Conservation (phyloP, 371 early-diverging fungal species). For the Saksenaea oblongispora region DNA sequence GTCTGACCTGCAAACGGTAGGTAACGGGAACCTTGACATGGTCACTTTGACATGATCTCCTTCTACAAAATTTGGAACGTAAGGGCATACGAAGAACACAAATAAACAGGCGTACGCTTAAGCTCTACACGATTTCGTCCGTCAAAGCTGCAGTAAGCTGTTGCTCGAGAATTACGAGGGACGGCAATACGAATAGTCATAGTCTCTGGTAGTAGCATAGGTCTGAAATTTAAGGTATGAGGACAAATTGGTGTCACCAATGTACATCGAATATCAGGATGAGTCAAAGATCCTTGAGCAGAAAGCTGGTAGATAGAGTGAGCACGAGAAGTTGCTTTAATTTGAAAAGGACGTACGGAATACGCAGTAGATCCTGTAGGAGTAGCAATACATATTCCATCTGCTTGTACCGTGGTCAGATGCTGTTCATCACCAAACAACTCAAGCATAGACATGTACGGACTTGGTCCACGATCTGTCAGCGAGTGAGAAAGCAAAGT, state of each 20-base stretch:
- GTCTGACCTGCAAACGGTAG: slow-evolving; percentile 51
- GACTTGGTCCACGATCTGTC: slow-evolving; percentile 83
- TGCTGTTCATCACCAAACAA: slow-evolving; percentile 86
- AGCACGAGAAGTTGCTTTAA: neutral
- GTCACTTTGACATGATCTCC: slow-evolving; percentile 91
- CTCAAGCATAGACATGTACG: slow-evolving; percentile 87
- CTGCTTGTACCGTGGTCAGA: slow-evolving; percentile 85
- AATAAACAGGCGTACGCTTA: slow-evolving; percentile 49
- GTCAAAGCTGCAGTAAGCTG: slow-evolving; percentile 87
- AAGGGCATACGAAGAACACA: neutral
- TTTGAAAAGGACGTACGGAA: slow-evolving; percentile 61
- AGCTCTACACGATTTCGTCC: slow-evolving; percentile 86
- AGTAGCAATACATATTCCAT: slow-evolving; percentile 90
- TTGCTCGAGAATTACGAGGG: slow-evolving; percentile 67
- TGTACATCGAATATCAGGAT: slow-evolving; percentile 90
- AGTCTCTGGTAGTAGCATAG: slow-evolving; percentile 90
- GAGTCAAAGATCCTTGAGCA: slow-evolving; percentile 92
- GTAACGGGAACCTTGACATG: slow-evolving; percentile 83
- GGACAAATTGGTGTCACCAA: slow-evolving; percentile 95
- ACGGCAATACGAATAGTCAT: slow-evolving; percentile 78
- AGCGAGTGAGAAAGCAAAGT: neutral
- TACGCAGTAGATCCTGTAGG: slow-evolving; percentile 97
- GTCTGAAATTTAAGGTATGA: slow-evolving; percentile 91
- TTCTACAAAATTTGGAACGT: slow-evolving; percentile 35
- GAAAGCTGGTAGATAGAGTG: slow-evolving; percentile 54